A percentile compares a stretch with the other conserved stretches of the same genome.
phyloP scores from a whole-genome alignment of 495 filamentous ascomycete species.

The Neurospora sp. region DNA sequence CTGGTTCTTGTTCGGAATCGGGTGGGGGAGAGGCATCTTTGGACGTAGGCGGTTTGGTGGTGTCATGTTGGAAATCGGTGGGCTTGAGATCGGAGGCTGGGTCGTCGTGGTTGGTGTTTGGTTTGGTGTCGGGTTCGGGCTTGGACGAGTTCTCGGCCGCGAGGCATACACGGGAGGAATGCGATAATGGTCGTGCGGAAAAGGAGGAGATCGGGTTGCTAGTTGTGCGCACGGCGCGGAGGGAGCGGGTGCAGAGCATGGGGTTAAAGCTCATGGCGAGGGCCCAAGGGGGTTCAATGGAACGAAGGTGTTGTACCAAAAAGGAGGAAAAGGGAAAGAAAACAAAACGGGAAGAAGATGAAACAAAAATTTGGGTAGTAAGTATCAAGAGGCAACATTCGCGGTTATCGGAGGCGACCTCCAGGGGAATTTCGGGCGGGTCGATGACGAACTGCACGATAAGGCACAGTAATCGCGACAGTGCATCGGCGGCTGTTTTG shows the following conservation, averaged over 20 bases:
- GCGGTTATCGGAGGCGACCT: not conserved
- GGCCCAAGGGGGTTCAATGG: not conserved
- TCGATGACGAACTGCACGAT: slow-evolving; percentile 2
- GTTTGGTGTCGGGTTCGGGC: not conserved
- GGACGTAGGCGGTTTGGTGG: not conserved
- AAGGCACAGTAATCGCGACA: slow-evolving; percentile 3
- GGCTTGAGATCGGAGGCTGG: not conserved
- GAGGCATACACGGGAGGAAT: not conserved
- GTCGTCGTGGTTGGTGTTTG: not conserved
- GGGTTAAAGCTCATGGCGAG: slow-evolving; percentile 7
- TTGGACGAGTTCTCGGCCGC: not conserved
- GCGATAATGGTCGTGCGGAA: not conserved
- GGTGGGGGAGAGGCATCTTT: not conserved
- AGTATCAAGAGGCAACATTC: not conserved
- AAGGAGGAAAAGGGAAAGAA: no score
- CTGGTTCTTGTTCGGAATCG: slow-evolving; percentile 4
- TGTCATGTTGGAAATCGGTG: not conserved
- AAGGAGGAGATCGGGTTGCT: not conserved
- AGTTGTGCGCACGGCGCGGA: slow-evolving; percentile 4
- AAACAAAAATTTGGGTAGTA: not conserved
- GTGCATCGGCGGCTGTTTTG: not conserved
- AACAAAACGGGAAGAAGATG: not conserved
- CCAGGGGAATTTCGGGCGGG: not conserved
- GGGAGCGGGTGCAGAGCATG: slow-evolving; percentile 8
- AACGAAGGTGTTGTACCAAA: not conserved